These are phyloP conservation scores for Chlorencoelia australis DNA, from an alignment of 2,329 filamentous ascomycete species.

Conservation along the genomic window DNA sequence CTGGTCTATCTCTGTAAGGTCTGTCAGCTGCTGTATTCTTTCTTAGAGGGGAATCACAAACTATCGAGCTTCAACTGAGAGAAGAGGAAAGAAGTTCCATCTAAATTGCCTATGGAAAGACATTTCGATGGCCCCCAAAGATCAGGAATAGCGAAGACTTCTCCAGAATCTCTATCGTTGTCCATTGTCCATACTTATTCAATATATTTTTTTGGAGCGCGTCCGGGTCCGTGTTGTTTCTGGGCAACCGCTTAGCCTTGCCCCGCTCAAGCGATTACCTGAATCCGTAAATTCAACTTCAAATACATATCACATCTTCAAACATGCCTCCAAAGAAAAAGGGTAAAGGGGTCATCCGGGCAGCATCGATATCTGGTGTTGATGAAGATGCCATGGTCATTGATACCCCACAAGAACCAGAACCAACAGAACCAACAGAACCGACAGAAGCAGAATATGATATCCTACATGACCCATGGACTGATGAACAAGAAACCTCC, in stretches of 20 bases:
- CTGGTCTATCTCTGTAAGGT: constrained; percentile 21
- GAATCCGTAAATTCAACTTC: constrained; percentile 1
- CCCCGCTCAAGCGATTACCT: background rate
- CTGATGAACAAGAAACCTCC: constrained; percentile 87
- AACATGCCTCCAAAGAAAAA: constrained; percentile 64
- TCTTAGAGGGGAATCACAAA: constrained; percentile 14
- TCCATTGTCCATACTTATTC: constrained; percentile 22
- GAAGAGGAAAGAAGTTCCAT: constrained; percentile 25
- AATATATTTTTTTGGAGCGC: background rate
- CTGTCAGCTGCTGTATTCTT: too few species aligned
- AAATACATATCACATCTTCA: background rate
- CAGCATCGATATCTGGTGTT: constrained; percentile 43
- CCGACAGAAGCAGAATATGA: constrained; percentile 34
- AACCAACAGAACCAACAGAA: constrained; percentile 24
- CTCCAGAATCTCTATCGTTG: constrained; percentile 29
- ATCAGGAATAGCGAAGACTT: constrained; percentile 55
- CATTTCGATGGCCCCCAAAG: constrained; percentile 47
- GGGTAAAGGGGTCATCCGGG: constrained; percentile 42
- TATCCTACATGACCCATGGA: constrained; percentile 67
- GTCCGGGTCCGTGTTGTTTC: background rate
- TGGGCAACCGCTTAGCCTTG: background rate
- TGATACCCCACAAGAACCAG: constrained; percentile 37
- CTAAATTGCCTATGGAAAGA: constrained; percentile 25
- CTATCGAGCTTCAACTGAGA: constrained; percentile 24
- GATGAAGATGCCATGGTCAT: constrained; percentile 53